Evolutionary conservation across 306 rosid species (phyloP), one percentile per base, ranked within the genome.

Genomic region (Fragaria iinumae): DNA sequence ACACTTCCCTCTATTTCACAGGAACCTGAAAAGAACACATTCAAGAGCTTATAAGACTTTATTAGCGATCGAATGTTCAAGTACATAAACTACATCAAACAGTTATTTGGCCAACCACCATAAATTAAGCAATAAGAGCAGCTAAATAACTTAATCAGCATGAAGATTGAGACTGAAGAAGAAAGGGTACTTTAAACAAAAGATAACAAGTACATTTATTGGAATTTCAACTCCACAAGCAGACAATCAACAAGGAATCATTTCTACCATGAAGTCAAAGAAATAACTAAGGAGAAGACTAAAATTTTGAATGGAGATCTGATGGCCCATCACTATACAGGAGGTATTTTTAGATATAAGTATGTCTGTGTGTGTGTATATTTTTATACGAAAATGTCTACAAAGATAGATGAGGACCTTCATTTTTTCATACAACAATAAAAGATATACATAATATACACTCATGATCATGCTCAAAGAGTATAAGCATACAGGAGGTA

Each of bases 21-120:
- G 71, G 90, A 80, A 78, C 87, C 97, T 90, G 89, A 57, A 80
- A 83, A 57, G 56, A 87, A 67, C 72, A 80, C 73, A 71, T 69
- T 29, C 67, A 53, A 62, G 59, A 56, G 52, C 63, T 52, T 56
- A n/a, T 57, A 72, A 66, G 27, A 72, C 60, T 62, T 67, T 21
- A 55, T 12, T 11, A 39, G 36, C 6, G 13, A 20, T 72, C 0
- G 32, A 8, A 27, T 27, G 60, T 5, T 25, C 60, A 70, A 48
- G 59, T 70, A 48, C 18, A 43, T 71, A 17, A 50, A 3, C 52
- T 20, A 50, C 34, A 20, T 36, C 3, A 71, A 71, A 52, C 20
- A 71, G n/a, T 6, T 8, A 32, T 18, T 17, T 3, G 45, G 10
- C 62, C 1, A 21, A 48, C 38, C 10, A 9, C 45, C 60, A 4